These are phyloP conservation scores for Vigna hirtella DNA, from an alignment of 306 rosid species.

Conservation along the genomic window DNA sequence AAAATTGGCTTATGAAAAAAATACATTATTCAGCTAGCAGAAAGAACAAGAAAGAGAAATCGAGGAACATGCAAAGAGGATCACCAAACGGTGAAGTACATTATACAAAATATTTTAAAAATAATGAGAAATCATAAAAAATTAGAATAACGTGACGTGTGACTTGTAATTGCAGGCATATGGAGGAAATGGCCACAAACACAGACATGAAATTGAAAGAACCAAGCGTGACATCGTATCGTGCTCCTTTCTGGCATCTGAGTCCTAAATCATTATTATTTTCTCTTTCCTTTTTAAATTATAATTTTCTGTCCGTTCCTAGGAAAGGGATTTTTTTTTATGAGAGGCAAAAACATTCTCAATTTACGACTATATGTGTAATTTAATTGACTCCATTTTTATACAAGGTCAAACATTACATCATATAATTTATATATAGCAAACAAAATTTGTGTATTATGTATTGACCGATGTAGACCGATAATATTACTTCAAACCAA, in stretches of 20 bases:
- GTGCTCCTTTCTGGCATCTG: conserved; percentile 38
- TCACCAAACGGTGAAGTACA: background rate
- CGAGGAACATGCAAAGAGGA: background rate
- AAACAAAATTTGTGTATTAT: background rate
- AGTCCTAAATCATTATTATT: background rate
- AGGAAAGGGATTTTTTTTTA: background rate
- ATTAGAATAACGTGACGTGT: background rate
- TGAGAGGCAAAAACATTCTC: background rate
- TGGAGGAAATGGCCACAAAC: too few relatives aligned
- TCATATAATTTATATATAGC: background rate
- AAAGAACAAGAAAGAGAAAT: background rate
- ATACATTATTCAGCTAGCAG: background rate
- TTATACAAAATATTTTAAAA: background rate
- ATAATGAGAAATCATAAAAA: background rate
- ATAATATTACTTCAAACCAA: too few relatives aligned
- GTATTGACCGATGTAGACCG: too few relatives aligned
- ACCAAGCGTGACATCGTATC: background rate
- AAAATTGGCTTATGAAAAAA: background rate
- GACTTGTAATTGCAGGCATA: too few relatives aligned
- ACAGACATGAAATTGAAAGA: background rate
- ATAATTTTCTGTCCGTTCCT: background rate
- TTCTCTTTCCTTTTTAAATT: background rate
- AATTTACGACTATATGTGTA: background rate
- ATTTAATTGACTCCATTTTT: background rate
- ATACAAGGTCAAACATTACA: background rate